Evolutionary conservation across 805 yeast species (phyloP).

Genomic region (Candida maltosa): DNA sequence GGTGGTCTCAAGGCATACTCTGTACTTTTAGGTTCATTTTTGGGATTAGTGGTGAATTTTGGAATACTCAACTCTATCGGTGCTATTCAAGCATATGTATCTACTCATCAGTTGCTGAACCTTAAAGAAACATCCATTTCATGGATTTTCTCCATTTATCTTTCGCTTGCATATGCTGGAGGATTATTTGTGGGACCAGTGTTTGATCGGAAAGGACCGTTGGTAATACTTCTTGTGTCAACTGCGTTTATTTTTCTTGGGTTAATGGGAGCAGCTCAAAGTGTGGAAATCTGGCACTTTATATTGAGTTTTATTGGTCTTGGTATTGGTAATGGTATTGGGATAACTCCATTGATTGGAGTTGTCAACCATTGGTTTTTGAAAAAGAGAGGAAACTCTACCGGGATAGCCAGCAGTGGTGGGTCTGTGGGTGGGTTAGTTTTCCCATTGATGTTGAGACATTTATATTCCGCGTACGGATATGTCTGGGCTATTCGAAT

Average conservation of each 20-base stretch:
- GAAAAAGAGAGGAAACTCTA: constrained; percentile 49
- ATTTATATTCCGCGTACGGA: constrained; percentile 45
- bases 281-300: constrained; percentile 56
- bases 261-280: constrained; percentile 54
- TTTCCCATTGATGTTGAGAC: constrained; percentile 52
- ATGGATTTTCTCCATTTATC: constrained; percentile 63
- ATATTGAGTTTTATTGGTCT: constrained; percentile 53
- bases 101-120: constrained; percentile 49
- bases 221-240: constrained; percentile 39
- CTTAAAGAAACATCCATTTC: constrained; percentile 47
- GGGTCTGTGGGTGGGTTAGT: constrained; percentile 66
- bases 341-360: constrained; percentile 60
- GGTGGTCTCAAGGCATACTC: constrained; percentile 58
- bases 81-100: constrained; percentile 58
- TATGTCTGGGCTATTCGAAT: constrained; percentile 59
- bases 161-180: constrained; percentile 45
- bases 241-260: constrained; percentile 44
- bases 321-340: constrained; percentile 59
- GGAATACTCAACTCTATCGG: constrained; percentile 61
- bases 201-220: constrained; percentile 62
- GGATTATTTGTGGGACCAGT: constrained; percentile 55
- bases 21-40: constrained; percentile 59
- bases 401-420: constrained; percentile 64
- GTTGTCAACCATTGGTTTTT: constrained; percentile 67
- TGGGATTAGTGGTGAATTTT: constrained; percentile 51